Evolutionary conservation across 208 protist genomes (phyloP).

Genomic region (Leishmania aethiopica): DNA sequence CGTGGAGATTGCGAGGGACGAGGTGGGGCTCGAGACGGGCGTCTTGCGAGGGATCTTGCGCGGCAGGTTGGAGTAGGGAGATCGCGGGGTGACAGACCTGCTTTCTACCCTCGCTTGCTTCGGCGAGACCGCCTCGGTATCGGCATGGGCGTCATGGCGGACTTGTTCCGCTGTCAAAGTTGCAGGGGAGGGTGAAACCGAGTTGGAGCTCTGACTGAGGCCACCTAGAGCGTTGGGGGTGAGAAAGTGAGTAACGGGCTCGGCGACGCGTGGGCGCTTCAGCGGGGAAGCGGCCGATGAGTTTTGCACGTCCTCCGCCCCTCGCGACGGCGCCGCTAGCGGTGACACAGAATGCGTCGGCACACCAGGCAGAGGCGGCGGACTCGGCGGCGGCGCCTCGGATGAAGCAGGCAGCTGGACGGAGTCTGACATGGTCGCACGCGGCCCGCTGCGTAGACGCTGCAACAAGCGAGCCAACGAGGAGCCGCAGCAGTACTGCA

Average conservation of each 20-base stretch:
- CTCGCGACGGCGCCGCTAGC: not conserved
- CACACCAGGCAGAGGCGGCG: not conserved
- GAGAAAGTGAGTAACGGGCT: conserved; percentile 33
- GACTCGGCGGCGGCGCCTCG: not conserved
- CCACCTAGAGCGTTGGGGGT: conserved; percentile 4
- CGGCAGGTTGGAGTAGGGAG: conserved; percentile 28
- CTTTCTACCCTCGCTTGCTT: conserved; percentile 20
- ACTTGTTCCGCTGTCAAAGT: not conserved
- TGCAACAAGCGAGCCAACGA: not conserved
- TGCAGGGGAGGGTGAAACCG: not conserved
- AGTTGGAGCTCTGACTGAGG: not conserved
- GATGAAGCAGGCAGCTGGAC: not conserved
- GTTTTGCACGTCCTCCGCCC: not conserved
- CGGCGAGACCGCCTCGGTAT: conserved; percentile 6
- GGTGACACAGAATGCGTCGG: not conserved
- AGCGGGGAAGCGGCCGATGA: not conserved
- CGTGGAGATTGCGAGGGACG: conserved; percentile 15
- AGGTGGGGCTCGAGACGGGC: conserved; percentile 34
- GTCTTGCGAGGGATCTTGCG: conserved; percentile 39
- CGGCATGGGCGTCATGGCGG: not conserved
- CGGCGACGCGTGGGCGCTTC: conserved; percentile 42
- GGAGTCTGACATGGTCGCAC: not conserved
- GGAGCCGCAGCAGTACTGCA: not conserved
- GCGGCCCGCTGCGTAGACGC: not conserved
- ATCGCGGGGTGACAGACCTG: conserved; percentile 19